Evolutionary conservation across 1,284 basidiomycete genomes (phyloP), one percentile per base, ranked within the genome.

Genomic region (Puccinia polysora): DNA sequence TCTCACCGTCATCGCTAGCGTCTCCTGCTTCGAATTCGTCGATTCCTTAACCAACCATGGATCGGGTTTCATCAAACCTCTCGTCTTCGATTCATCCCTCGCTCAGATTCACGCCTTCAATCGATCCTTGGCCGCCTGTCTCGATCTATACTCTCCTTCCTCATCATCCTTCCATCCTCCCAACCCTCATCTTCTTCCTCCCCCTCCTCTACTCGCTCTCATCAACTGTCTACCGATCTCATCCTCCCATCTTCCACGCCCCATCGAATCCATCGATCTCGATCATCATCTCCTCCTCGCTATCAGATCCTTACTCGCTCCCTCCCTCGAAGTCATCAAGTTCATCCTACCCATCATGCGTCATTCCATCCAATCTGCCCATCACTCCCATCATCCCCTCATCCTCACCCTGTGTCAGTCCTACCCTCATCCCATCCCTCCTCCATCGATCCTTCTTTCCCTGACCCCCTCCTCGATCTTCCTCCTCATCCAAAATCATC

Each of bases 201-300:
- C 25, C 1, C 59, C 52, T 3, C 47, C 49, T 18, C 0, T 47
- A 20, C 40, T 71, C 2, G 59, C 63, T 2, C 45, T 71, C 47
- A 52, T 71, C n/a, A 71, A 71, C 23, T 71, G 68, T 55, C 47
- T 71, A 8, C 68, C 68, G 14, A n/a, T 71, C 32, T 23, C 40
- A 5, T 28, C 20, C 7, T n/a, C 49, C 0, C 47, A 70, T 32
- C 32, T 38, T 4, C 30, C 63, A 2, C 47, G 36, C 8, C 68
- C 68, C 8, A 32, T 71, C 47, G 68, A 71, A 62, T 34, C 45
- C 20, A 20, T 71, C 20, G 34, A 53, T n/a, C 14, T 47, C 45
- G 15, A 28, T 8, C 14, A 36, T 38, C 56, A 71, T 14, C 49
- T 62, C 14, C 49, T 62, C 14, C 28, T 63, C 36, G 40, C 56